Evolutionary conservation across 1,284 basidiomycete genomes (phyloP).

Genomic region (Amylostereum chailletii): DNA sequence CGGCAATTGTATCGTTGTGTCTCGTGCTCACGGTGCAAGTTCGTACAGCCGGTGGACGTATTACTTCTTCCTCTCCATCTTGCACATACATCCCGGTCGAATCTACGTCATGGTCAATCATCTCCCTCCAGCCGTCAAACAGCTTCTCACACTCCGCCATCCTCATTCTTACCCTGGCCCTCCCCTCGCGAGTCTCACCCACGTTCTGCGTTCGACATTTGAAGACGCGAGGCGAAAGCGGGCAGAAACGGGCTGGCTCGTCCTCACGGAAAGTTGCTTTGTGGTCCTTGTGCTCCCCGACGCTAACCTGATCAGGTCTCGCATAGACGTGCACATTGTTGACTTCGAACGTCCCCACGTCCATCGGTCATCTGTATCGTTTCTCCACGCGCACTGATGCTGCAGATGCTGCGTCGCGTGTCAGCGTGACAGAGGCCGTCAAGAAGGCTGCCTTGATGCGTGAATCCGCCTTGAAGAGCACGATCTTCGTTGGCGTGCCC

Average conservation of each 20-base stretch:
- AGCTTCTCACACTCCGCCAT: conserved; percentile 62
- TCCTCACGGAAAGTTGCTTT: conserved; percentile 42
- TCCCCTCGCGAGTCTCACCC: conserved; percentile 40
- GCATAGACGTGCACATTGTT: conserved; percentile 69
- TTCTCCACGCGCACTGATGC: conserved; percentile 55
- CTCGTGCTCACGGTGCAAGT: no score
- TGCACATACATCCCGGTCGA: conserved; percentile 28
- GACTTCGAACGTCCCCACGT: conserved; percentile 75
- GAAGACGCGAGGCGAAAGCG: conserved; percentile 54
- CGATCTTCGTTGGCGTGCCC: conserved; percentile 88
- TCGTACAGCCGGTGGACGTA: no score
- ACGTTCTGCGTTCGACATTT: conserved; percentile 49
- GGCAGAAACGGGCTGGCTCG: conserved; percentile 77
- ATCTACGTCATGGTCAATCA: conserved; percentile 32
- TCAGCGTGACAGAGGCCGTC: conserved; percentile 42
- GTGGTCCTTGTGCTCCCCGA: neutral
- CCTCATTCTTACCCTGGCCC: conserved; percentile 58
- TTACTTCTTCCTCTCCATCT: no score
- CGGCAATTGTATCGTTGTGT: no score
- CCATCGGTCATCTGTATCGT: conserved; percentile 71
- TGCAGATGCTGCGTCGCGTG: conserved; percentile 31
- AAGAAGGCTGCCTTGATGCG: conserved; percentile 81
- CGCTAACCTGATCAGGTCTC: neutral
- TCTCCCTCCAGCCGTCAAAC: conserved; percentile 51
- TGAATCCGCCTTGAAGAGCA: conserved; percentile 89